Evolutionary conservation across 306 rosid species (phyloP).

Genomic region (Lathyrus aphaca): DNA sequence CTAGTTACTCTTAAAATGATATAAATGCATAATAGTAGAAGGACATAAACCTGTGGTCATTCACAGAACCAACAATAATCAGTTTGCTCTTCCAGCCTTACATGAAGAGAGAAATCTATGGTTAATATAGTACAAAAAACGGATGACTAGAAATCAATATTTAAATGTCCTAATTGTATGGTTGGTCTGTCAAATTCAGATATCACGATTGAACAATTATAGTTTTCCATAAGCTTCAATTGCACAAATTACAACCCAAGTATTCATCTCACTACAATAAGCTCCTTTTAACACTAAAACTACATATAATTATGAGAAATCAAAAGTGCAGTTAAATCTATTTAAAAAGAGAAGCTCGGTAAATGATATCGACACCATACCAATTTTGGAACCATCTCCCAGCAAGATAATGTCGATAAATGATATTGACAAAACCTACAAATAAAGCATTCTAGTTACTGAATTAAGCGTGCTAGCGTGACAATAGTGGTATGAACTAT

Average conservation of each 20-base stretch:
- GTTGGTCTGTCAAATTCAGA: neutral
- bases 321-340: neutral
- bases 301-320: neutral
- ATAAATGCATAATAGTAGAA: slow-evolving; percentile 16
- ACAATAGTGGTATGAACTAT: neutral
- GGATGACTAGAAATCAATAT: slow-evolving; percentile 22
- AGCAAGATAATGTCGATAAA: too few relatives aligned
- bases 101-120: slow-evolving; percentile 50
- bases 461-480: neutral
- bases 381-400: slow-evolving; percentile 92
- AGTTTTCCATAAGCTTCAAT: neutral
- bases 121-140: slow-evolving; percentile 18
- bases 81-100: slow-evolving; percentile 85
- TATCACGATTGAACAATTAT: neutral
- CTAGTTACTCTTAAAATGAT: slow-evolving; percentile 13
- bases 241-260: neutral
- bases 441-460: slow-evolving; percentile 29
- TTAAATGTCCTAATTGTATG: neutral
- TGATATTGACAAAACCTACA: slow-evolving; percentile 88
- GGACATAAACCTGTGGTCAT: slow-evolving; percentile 70
- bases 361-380: slow-evolving; percentile 36
- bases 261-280: neutral
- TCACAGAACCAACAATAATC: slow-evolving; percentile 94
- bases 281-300: neutral
- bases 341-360: neutral